Evolutionary conservation across 345 rosid genomes (phyloP), one percentile per base, ranked within the genome.

Genomic region (Salix suchowensis): DNA sequence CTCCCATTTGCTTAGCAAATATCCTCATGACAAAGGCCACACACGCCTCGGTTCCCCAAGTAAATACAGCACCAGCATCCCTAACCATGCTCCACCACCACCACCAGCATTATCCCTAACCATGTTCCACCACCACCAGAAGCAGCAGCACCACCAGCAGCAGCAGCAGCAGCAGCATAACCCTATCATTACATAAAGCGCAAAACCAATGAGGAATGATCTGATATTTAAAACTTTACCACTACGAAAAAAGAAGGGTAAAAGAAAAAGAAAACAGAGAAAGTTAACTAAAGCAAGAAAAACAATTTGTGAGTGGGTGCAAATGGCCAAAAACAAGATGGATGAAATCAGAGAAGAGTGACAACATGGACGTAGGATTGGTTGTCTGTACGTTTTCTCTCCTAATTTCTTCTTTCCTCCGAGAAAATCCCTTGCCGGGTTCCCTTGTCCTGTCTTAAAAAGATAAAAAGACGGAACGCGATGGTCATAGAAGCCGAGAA

Each of bases 371-470:
- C 69, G 30, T 46, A 30, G 30, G 46, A 65, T 65, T 65, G 42
- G 62, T 4, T 48, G 40, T 73, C 46, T 62, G 66, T 64, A 62
- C 68, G 11, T 50, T 44, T 44, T 32, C n/a, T 32, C 73, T 61
- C 34, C 50, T 14, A 32, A 34, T 58, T 26, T 60, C 34, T 48
- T 70, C 37, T 26, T 50, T 30, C 37, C 50, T 67, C 52, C 3
- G 72, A 76, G 39, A 66, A 30, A 48, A 64, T 62, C 62, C 67
- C 50, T 52, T 23, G 60, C 23, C 21, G 71, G 70, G 42, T 11
- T 68, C 48, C 26, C 52, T 26, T 24, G 76, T 80, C 50, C 54
- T 71, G 26, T 65, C 67, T 48, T 72, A n/a, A 30, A 52, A 50
- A 71, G 70, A 54, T 26, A 15, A 14, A 52, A 52, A 40, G 60